Base-by-base conservation (phyloP, 2,329 filamentous ascomycete species). In the Pseudophaeomoniella oleicola region DNA sequence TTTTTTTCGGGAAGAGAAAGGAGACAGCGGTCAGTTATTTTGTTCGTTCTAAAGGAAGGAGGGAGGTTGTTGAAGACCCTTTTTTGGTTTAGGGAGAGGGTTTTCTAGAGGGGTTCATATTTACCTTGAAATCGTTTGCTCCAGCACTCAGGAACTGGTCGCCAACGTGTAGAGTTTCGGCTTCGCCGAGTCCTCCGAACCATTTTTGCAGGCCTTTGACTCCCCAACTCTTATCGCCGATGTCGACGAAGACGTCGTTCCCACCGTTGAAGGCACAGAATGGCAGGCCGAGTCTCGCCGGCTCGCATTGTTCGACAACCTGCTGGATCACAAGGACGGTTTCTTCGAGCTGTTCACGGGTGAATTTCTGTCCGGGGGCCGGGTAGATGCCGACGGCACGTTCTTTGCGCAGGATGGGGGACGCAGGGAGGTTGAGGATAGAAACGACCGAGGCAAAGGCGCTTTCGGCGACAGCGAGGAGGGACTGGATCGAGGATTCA, bases 251-350 rank as follows among this genome's bases (percentile, higher is more conserved):
- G 30, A 96, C 86, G 56, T 98, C 90, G 43, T 90, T 88, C 9
- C 90, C 90, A 37, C 88, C 90, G 57, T 98, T 98, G 66, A 98
- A 98, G 15, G 90, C 90, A 54, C 90, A 98, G 53, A 96, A 98
- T 0, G 90, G 90, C 19, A 98, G 47, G 17, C 32, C 32, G 9
- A 10, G 15, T 4, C 14, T 12, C 9, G n/a, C 22, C 9, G 22
- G 9, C 9, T 27, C 22, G n/a, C 22, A 27, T 27, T 27, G 22
- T 34, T 96, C 88, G 3, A 98, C 70, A 34, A 85, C 86, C 55
- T 92, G 88, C 58, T 96, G 88, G 13, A 90, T 84, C 2, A 93
- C 85, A 9, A 98, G 68, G 0, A 98, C 90, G 0, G 88, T 94
- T 62, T 98, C 90, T 56, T 98, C 90, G 13, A 98, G 72, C 39